Evolutionary conservation across 2,329 filamentous ascomycete genomes (phyloP).

Genomic region (Ceratocystis ficicola): DNA sequence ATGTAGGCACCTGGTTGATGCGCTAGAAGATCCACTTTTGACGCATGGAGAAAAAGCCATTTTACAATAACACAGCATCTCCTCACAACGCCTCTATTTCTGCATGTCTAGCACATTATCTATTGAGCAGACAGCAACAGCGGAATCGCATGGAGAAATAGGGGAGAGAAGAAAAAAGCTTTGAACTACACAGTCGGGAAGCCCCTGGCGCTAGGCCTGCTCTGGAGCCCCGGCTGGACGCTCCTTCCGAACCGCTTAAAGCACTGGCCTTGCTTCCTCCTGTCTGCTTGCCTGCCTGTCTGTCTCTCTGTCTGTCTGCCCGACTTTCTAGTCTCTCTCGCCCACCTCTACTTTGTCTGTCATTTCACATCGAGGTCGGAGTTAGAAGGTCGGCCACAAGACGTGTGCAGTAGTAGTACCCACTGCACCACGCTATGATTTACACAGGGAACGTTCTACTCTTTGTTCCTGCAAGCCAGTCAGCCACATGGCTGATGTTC

Average conservation of each 20-base stretch:
- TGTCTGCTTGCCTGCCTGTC: background rate
- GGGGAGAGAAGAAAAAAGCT: background rate
- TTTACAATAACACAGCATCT: background rate
- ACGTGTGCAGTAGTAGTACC: background rate
- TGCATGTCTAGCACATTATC: too few species aligned
- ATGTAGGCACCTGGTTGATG: background rate
- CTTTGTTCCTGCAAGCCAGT: background rate
- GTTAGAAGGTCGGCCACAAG: too few species aligned
- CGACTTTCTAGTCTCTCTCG: background rate
- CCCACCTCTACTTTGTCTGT: too few species aligned
- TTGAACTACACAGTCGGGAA: constrained; percentile 2
- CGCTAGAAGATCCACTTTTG: background rate
- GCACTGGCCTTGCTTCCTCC: background rate
- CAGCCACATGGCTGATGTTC: background rate
- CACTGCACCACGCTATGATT: background rate
- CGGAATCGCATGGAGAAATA: too few species aligned
- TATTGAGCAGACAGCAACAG: too few species aligned
- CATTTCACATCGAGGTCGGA: too few species aligned
- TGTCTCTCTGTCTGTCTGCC: background rate
- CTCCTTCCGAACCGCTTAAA: constrained; percentile 2
- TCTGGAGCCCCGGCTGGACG: background rate
- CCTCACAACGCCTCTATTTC: background rate
- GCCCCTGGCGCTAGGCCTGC: constrained; percentile 9
- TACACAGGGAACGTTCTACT: background rate
- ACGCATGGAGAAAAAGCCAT: background rate